A percentile compares a stretch with the other conserved stretches of the same genome.
phyloP scores from a whole-genome alignment of 768 basidiomycete species.

The Termitomyces titanicus region DNA sequence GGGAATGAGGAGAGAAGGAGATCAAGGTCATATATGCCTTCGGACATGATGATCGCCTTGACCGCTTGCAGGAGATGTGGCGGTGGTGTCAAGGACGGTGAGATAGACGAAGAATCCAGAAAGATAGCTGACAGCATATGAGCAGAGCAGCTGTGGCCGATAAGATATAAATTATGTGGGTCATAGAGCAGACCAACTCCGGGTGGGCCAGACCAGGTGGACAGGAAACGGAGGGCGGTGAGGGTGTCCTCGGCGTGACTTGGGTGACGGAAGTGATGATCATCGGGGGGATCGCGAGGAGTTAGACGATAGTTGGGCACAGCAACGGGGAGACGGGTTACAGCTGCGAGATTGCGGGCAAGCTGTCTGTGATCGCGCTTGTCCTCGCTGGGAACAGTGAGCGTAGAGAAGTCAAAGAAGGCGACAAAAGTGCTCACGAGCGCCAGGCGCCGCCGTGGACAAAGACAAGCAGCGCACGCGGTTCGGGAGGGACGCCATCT shows the following conservation, averaged over 20 bases:
- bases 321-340: slow-evolving; percentile 55
- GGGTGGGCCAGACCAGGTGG: slow-evolving; percentile 38
- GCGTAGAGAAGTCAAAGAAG: not conserved
- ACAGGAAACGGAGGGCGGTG: slow-evolving; percentile 55
- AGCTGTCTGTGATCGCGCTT: slow-evolving; percentile 56
- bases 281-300: slow-evolving; percentile 30
- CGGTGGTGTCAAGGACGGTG: slow-evolving; percentile 44
- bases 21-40: slow-evolving; percentile 79
- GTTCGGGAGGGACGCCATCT: not conserved
- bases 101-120: slow-evolving; percentile 43
- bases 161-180: slow-evolving; percentile 44
- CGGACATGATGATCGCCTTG: slow-evolving; percentile 59
- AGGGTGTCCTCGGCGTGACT: slow-evolving; percentile 67
- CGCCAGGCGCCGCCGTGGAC: slow-evolving; percentile 87
- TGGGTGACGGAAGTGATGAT: slow-evolving; percentile 55
- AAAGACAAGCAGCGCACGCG: slow-evolving; percentile 50
- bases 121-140: slow-evolving; percentile 77
- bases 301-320: slow-evolving; percentile 82
- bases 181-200: slow-evolving; percentile 29
- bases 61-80: slow-evolving; percentile 38
- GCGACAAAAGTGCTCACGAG: slow-evolving; percentile 41
- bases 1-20: slow-evolving; percentile 62
- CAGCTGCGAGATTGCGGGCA: slow-evolving; percentile 47
- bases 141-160: slow-evolving; percentile 81
- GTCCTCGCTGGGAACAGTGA: slow-evolving; percentile 52